These are phyloP conservation scores for Gossypium sturtianum DNA, from an alignment of 345 rosid genomes.

Conservation along the genomic window DNA sequence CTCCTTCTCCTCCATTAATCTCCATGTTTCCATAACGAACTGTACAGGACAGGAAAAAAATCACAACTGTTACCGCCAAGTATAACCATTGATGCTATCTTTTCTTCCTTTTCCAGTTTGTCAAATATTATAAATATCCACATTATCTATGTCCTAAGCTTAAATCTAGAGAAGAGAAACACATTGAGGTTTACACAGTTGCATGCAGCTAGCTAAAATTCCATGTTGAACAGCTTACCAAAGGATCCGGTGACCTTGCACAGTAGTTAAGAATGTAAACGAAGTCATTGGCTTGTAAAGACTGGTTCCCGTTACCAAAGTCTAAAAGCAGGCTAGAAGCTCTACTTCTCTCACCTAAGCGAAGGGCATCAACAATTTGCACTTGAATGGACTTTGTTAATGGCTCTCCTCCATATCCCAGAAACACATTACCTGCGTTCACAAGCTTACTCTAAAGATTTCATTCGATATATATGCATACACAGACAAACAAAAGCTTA, in stretches of 20 bases:
- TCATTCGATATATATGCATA: background rate
- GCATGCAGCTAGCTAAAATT: conserved; percentile 6
- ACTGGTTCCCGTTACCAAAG: conserved; percentile 26
- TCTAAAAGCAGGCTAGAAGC: conserved; percentile 59
- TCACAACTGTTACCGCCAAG: conserved; percentile 4
- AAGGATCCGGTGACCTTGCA: conserved; percentile 62
- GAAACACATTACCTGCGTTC: conserved; percentile 28
- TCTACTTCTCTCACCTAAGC: conserved; percentile 47
- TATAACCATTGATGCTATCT: background rate
- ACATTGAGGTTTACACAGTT: background rate
- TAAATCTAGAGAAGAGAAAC: background rate
- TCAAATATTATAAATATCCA: background rate
- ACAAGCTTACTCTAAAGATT: background rate
- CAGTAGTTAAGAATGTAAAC: conserved; percentile 52
- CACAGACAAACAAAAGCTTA: background rate
- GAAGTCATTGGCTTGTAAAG: conserved; percentile 40
- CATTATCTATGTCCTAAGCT: background rate
- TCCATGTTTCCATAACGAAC: conserved; percentile 91
- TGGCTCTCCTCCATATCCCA: conserved; percentile 22
- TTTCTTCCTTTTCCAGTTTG: background rate
- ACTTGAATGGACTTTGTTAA: conserved; percentile 25
- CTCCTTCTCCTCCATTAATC: conserved; percentile 51
- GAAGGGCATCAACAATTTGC: conserved; percentile 64
- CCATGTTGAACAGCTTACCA: conserved; percentile 43
- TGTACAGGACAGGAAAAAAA: conserved; percentile 24